Conservation (phyloP, 2,329 filamentous ascomycete species). For the Pyricularia pennisetigena region DNA sequence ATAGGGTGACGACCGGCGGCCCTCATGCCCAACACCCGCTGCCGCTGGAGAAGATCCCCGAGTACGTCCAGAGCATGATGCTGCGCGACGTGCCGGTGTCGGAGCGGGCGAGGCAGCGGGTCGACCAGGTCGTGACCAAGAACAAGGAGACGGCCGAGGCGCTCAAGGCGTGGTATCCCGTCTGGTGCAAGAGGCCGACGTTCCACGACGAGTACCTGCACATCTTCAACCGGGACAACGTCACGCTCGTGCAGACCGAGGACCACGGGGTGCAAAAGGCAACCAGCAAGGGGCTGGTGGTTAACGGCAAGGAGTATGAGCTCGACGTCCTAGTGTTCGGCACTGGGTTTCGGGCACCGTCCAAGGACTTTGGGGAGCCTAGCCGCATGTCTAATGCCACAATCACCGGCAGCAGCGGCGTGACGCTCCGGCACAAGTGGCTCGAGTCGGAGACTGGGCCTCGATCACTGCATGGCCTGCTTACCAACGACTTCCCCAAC, state of each 20-base stretch:
- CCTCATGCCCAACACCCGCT: too few relatives aligned
- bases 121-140: too few relatives aligned
- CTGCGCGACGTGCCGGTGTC: too few relatives aligned
- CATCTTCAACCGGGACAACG: not conserved
- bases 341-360: not conserved
- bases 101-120: too few relatives aligned
- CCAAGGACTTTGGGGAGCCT: not conserved
- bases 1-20: too few relatives aligned
- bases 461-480: too few relatives aligned
- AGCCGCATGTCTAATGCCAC: not conserved
- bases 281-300: not conserved
- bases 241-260: not conserved
- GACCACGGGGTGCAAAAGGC: not conserved
- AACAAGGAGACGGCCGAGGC: not conserved
- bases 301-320: not conserved
- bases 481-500: too few relatives aligned
- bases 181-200: not conserved
- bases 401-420: not conserved
- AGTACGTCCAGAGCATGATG: too few relatives aligned
- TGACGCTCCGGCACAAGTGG: not conserved
- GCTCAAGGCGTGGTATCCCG: not conserved
- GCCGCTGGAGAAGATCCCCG: too few relatives aligned
- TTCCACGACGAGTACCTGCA: not conserved
- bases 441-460: too few relatives aligned
- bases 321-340: not conserved